phyloP scores from a whole-genome alignment of 208 protist genomes.

The Wallacemonas rigidus region DNA sequence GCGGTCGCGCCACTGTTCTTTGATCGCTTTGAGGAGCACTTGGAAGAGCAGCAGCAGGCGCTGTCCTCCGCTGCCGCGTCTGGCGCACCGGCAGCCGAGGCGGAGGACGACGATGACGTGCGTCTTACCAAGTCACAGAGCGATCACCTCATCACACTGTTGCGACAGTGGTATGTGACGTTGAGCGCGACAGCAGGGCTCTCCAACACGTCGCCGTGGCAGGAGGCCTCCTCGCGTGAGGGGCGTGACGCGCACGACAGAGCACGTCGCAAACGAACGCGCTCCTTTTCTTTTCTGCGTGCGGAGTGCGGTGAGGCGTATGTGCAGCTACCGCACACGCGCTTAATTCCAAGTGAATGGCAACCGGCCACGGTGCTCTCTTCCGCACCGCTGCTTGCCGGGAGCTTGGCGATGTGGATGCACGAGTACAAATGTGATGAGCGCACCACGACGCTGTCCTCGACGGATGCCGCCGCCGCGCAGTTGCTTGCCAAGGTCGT shows the following conservation, averaged over 20 bases:
- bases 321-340: conserved; percentile 33
- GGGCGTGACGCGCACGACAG: not conserved
- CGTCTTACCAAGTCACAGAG: not conserved
- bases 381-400: not conserved
- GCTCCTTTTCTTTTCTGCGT: conserved; percentile 21
- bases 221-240: not conserved
- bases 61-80: not conserved
- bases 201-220: not conserved
- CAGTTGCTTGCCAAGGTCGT: not conserved
- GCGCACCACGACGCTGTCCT: not conserved
- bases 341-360: conserved; percentile 25
- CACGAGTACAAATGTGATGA: not conserved
- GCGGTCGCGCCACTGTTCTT: conserved; percentile 5
- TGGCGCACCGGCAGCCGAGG: not conserved
- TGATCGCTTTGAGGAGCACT: not conserved
- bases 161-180: not conserved
- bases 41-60: not conserved
- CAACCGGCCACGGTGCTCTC: not conserved
- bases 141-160: not conserved
- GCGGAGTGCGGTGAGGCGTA: conserved; percentile 15
- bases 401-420: not conserved
- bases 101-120: not conserved
- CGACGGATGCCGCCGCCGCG: not conserved
- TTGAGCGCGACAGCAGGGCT: not conserved
- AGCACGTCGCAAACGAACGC: not conserved